Evolutionary conservation across 2,329 filamentous ascomycete species (phyloP), one percentile per base, ranked within the genome.

Genomic region (Pezicula radicicola): DNA sequence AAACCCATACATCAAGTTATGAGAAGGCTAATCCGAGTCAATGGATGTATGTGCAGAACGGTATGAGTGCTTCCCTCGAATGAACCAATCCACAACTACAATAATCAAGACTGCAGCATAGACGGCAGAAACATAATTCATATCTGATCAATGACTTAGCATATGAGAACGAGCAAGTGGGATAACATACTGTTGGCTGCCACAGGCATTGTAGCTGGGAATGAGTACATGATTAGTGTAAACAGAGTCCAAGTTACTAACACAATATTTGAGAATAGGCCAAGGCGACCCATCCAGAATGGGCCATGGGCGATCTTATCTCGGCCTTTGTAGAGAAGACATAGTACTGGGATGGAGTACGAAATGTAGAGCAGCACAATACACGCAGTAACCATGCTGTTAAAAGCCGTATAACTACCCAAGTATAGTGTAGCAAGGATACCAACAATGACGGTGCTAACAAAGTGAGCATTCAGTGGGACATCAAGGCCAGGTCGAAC

Each of bases 221-320:
- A 69, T 3, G 61, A 65, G 52, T 67, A 86, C 4, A 86, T 73
- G 1, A 85, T 75, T 0, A 81, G 83, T 0, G 81, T 84, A 18
- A 85, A 68, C 6, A 75, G 66, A 2, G 80, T 77, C 59, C 83
- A 86, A 1, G 69, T 69, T 19, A 86, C 64, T 7, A 82, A 80
- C 21, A 77, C 75, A 43, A 76, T 51, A 60, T 88, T 88, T 30
- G 77, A 72, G 19, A 75, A 66, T 81, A 82, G 85, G 18, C 78
- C 84, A 41, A 85, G 53, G 19, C 69, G 73, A 0, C 81, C 76
- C n/a, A 88, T 69, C 39, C 75, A 73, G 63, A 87, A 88, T 0
- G 78, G 64, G 2, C 71, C 70, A 43, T 78, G 73, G 0, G 84
- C 83, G 8, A 91, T 70, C 72, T 81, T 84, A 48, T 75, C 80